These are phyloP conservation scores for Pelargonium fulgidum DNA, from an alignment of 441 rosid species.

Conservation along the genomic window DNA sequence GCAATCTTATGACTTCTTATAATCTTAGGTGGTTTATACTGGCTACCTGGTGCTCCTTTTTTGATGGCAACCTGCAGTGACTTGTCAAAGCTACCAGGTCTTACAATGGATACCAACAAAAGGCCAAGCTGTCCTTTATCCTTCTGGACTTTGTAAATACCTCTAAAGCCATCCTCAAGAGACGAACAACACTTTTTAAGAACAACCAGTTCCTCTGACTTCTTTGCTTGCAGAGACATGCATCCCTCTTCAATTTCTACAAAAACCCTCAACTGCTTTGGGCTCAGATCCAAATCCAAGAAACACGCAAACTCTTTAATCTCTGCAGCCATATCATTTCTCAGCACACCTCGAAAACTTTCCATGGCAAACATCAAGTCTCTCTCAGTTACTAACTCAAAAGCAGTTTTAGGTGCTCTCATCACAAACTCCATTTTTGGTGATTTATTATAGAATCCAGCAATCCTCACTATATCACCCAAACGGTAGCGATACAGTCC, in stretches of 20 bases:
- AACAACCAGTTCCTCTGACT: slow-evolving; percentile 17
- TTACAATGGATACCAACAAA: slow-evolving; percentile 28
- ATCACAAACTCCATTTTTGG: slow-evolving; percentile 40
- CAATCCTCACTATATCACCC: slow-evolving; percentile 42
- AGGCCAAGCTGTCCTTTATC: slow-evolving; percentile 31
- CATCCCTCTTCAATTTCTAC: slow-evolving; percentile 29
- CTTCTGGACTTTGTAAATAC: slow-evolving; percentile 36
- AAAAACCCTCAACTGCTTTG: slow-evolving; percentile 30
- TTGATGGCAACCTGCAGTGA: slow-evolving; percentile 27
- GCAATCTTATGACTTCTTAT: slow-evolving; percentile 30
- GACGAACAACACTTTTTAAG: slow-evolving; percentile 23
- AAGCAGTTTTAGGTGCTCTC: slow-evolving; percentile 38
- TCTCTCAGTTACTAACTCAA: slow-evolving; percentile 34
- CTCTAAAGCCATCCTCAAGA: slow-evolving; percentile 35
- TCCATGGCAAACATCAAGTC: slow-evolving; percentile 37
- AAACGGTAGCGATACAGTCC: slow-evolving; percentile 45
- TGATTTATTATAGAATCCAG: slow-evolving; percentile 39
- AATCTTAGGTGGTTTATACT: slow-evolving; percentile 49
- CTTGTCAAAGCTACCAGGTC: slow-evolving; percentile 36
- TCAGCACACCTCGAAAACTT: slow-evolving; percentile 25
- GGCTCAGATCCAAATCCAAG: slow-evolving; percentile 24
- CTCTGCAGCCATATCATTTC: slow-evolving; percentile 26
- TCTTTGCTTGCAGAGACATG: slow-evolving; percentile 13
- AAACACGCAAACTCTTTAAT: slow-evolving; percentile 31
- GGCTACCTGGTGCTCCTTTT: slow-evolving; percentile 41